Evolutionary conservation across 768 basidiomycete genomes (phyloP).

Genomic region (Phlebiopsis flavidoalba): DNA sequence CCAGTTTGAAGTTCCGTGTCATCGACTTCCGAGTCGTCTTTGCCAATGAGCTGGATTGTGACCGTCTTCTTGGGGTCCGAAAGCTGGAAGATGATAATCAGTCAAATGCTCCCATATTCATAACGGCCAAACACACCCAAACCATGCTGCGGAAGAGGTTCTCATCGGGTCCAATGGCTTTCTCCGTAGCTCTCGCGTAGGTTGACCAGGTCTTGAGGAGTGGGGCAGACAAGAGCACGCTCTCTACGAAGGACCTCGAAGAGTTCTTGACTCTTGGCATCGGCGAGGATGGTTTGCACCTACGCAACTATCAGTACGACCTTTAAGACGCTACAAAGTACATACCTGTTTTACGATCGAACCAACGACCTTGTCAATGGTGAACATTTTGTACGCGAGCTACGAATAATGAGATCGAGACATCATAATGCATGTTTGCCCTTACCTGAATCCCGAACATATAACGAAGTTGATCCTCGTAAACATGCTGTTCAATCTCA

Average conservation of each 20-base stretch:
- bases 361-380: constrained; percentile 87
- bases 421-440: not conserved
- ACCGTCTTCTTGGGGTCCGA: constrained; percentile 60
- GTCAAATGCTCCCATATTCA: not conserved
- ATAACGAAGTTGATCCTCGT: constrained; percentile 87
- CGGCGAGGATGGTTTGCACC: constrained; percentile 62
- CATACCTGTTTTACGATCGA: constrained; percentile 79
- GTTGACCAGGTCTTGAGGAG: constrained; percentile 68
- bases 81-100: constrained; percentile 38
- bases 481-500: constrained; percentile 79
- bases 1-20: constrained; percentile 73
- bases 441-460: constrained; percentile 81
- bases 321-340: not conserved
- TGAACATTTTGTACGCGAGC: constrained; percentile 88
- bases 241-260: constrained; percentile 69
- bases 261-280: constrained; percentile 67
- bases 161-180: constrained; percentile 68
- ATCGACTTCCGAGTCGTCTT: constrained; percentile 71
- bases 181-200: constrained; percentile 63
- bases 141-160: constrained; percentile 74
- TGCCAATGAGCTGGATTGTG: constrained; percentile 73
- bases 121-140: constrained; percentile 53
- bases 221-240: constrained; percentile 49
- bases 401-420: constrained; percentile 19
- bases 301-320: constrained; percentile 23